These are phyloP conservation scores for Aspergillus bridgeri DNA, from an alignment of 495 filamentous ascomycete genomes.

Conservation along the genomic window DNA sequence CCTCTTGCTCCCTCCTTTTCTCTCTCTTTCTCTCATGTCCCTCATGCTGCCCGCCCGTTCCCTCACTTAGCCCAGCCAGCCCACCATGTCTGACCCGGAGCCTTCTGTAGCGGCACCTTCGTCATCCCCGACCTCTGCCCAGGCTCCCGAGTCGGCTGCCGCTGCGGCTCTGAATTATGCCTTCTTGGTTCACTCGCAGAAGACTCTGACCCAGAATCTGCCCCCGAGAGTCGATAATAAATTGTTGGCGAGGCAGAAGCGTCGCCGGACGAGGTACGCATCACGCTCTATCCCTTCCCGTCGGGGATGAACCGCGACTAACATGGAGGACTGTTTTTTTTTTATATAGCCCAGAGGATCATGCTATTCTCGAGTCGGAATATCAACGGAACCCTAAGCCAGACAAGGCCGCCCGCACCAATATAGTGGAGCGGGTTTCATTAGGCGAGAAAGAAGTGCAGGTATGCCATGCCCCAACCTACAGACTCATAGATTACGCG, in stretches of 20 bases:
- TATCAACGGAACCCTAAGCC: constrained; percentile 86
- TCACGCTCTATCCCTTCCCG: constrained; percentile 10
- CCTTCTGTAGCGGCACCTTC: constrained; percentile 29
- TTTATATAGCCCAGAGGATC: constrained; percentile 71
- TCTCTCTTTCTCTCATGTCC: constrained; percentile 12
- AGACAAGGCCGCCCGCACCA: constrained; percentile 81
- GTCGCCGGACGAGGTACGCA: constrained; percentile 61
- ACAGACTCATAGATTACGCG: constrained; percentile 24
- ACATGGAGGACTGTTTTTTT: neutral
- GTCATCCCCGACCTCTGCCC: constrained; percentile 36
- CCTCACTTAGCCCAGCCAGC: constrained; percentile 18
- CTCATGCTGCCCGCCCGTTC: constrained; percentile 14
- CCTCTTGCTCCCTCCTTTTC: constrained; percentile 11
- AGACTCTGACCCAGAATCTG: constrained; percentile 58
- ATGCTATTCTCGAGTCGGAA: constrained; percentile 83
- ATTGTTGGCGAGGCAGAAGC: constrained; percentile 62
- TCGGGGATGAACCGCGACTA: neutral
- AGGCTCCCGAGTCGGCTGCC: constrained; percentile 34
- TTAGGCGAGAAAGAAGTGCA: constrained; percentile 98
- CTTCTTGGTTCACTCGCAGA: constrained; percentile 67
- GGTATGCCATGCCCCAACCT: constrained; percentile 59
- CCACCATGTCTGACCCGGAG: constrained; percentile 40
- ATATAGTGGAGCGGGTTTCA: constrained; percentile 78
- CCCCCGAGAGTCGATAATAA: constrained; percentile 67
- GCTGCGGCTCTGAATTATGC: constrained; percentile 48